Conservation (phyloP, 1,139 yeast genomes). For the Pichiaceae sp. region DNA sequence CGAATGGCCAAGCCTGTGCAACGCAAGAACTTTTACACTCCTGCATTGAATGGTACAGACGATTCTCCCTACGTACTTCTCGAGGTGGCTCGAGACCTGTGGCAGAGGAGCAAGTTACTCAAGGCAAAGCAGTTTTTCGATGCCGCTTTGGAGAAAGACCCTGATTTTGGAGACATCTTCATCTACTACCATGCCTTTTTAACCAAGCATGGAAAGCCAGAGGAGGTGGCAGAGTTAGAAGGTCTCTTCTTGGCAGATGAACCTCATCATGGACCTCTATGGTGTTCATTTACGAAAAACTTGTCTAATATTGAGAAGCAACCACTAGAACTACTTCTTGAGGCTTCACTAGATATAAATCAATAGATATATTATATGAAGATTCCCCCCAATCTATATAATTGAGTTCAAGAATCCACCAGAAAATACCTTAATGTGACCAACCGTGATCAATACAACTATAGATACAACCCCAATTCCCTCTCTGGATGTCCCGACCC, state of each 20-base stretch:
- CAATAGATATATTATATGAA: background rate
- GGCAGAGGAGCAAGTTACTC: conserved; percentile 55
- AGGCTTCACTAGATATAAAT: conserved; percentile 1
- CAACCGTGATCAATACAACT: too few relatives aligned
- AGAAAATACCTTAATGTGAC: too few relatives aligned
- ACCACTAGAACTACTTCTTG: conserved; percentile 12
- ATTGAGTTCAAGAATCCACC: too few relatives aligned
- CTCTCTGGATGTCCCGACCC: too few relatives aligned
- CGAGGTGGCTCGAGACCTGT: conserved; percentile 61
- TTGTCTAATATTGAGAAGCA: conserved; percentile 19
- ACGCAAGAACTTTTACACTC: conserved; percentile 57
- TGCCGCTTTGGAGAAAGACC: conserved; percentile 50
- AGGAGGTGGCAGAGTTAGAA: conserved; percentile 23
- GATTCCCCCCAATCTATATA: too few relatives aligned
- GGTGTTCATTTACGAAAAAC: conserved; percentile 43
- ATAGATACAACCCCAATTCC: too few relatives aligned
- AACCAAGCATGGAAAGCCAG: conserved; percentile 23
- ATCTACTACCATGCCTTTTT: conserved; percentile 51
- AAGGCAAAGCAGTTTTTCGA: conserved; percentile 75
- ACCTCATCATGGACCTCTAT: conserved; percentile 51
- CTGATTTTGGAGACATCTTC: conserved; percentile 69
- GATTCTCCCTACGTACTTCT: conserved; percentile 53
- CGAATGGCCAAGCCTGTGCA: conserved; percentile 44
- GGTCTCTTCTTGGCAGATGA: conserved; percentile 21
- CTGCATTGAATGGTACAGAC: conserved; percentile 62